phyloP scores from a whole-genome alignment of 129 eudicot species.

The Tanacetum coccineum region DNA sequence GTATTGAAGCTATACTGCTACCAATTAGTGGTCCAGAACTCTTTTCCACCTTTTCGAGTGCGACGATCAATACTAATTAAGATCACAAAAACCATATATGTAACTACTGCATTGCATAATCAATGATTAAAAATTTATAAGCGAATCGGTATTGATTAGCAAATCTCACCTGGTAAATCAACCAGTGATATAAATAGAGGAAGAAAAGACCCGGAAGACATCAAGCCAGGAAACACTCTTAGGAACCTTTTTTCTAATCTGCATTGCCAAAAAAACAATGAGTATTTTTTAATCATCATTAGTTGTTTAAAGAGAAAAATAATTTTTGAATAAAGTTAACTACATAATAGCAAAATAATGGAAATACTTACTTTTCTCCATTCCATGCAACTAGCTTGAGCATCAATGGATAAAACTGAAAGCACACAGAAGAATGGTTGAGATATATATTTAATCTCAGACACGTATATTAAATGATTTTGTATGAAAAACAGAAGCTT shows the following conservation, averaged over 20 bases:
- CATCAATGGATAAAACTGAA: constrained; percentile 85
- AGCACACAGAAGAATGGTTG: constrained; percentile 14
- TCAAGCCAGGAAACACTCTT: constrained; percentile 59
- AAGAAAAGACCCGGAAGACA: constrained; percentile 88
- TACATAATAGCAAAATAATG: background rate
- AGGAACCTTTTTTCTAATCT: constrained; percentile 71
- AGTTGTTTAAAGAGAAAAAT: too few relatives aligned
- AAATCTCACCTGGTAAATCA: constrained; percentile 73
- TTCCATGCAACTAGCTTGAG: constrained; percentile 94
- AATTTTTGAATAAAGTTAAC: too few relatives aligned
- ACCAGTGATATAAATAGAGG: constrained; percentile 78
- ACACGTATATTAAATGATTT: background rate
- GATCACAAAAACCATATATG: constrained; percentile 11
- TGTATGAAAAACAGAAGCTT: too few relatives aligned
- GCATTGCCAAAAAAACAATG: constrained; percentile 20
- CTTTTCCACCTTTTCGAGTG: constrained; percentile 82
- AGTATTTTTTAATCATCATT: too few relatives aligned
- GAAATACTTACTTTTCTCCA: constrained; percentile 78
- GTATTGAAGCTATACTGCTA: constrained; percentile 87
- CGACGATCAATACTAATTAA: constrained; percentile 75
- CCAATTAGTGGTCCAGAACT: constrained; percentile 91
- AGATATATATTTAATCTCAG: constrained; percentile 3
- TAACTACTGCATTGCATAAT: constrained; percentile 14
- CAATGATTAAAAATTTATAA: background rate
- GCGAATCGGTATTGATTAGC: background rate